Evolutionary conservation across 2,329 filamentous ascomycete species (phyloP).

Genomic region (Ascochyta koolunga): DNA sequence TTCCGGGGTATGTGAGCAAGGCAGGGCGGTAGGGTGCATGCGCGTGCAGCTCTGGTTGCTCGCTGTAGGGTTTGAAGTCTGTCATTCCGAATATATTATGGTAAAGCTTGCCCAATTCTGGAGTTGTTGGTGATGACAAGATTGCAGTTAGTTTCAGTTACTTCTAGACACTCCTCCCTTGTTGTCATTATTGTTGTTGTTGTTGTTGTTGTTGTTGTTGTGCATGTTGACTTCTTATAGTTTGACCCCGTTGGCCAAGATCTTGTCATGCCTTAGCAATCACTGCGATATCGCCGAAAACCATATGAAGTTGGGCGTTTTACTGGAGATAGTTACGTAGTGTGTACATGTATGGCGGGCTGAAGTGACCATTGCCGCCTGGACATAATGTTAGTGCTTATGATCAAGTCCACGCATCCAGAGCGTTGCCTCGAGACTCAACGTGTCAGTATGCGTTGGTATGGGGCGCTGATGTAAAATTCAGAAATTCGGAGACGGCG

Average conservation of each 20-base stretch:
- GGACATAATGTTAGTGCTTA: conserved; percentile 3
- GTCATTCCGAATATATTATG: conserved; percentile 18
- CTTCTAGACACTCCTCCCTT: too few species aligned
- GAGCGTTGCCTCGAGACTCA: background rate
- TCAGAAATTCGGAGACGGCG: background rate
- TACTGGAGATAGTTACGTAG: background rate
- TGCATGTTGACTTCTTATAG: conserved; percentile 1
- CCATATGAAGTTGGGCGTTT: background rate
- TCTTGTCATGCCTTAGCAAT: background rate
- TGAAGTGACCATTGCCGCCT: conserved; percentile 1
- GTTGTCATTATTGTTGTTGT: too few species aligned
- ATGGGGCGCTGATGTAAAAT: conserved; percentile 8
- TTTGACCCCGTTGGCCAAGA: background rate
- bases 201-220: background rate
- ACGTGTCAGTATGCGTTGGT: background rate
- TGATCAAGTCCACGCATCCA: background rate
- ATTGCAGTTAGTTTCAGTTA: too few species aligned
- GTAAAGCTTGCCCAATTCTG: background rate
- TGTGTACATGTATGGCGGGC: background rate
- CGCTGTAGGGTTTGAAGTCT: conserved; percentile 25
- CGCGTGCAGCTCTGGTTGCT: conserved; percentile 32
- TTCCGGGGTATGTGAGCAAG: conserved; percentile 31
- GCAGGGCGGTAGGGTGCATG: conserved; percentile 30
- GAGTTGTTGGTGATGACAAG: background rate
- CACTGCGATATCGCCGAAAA: background rate